These are phyloP conservation scores for Dipteronia dyeriana DNA, from an alignment of 345 rosid genomes.

Conservation along the genomic window DNA sequence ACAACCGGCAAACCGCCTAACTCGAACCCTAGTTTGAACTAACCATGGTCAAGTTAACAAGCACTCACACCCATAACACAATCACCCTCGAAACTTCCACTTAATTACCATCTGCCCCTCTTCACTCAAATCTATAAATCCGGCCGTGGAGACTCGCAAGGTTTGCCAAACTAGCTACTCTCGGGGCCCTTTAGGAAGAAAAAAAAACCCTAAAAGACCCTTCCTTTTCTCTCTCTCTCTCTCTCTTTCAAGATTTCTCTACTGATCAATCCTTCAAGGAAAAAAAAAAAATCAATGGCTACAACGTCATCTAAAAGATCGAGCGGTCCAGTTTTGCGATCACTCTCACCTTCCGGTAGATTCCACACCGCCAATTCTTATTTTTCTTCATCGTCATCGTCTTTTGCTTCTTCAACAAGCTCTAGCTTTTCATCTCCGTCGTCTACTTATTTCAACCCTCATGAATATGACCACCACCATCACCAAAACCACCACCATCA, in stretches of 20 bases:
- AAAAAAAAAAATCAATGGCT: slow-evolving; percentile 24
- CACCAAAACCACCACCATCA: slow-evolving; percentile 27
- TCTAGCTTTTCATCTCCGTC: slow-evolving; percentile 52
- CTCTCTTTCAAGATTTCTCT: background rate
- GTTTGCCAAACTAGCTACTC: slow-evolving; percentile 75
- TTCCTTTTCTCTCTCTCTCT: background rate
- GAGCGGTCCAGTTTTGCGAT: slow-evolving; percentile 56
- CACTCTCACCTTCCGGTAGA: slow-evolving; percentile 52
- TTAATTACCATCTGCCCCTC: slow-evolving; percentile 36
- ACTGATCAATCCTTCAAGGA: too few species aligned
- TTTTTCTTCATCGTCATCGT: slow-evolving; percentile 46
- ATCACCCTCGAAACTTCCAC: background rate
- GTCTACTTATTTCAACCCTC: slow-evolving; percentile 39
- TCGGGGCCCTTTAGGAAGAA: slow-evolving; percentile 27
- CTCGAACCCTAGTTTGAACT: slow-evolving; percentile 12
- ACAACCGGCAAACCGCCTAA: slow-evolving; percentile 21
- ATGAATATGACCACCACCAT: slow-evolving; percentile 20
- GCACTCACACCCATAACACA: background rate
- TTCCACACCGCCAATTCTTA: slow-evolving; percentile 30
- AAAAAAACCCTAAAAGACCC: background rate
- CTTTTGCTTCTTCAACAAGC: slow-evolving; percentile 64
- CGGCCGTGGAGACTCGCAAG: slow-evolving; percentile 52
- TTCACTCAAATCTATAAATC: slow-evolving; percentile 40
- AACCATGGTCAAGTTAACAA: slow-evolving; percentile 33
- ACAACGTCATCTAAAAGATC: slow-evolving; percentile 47